Base-by-base conservation (phyloP, 2,329 filamentous ascomycete genomes). In the Exserohilum rostratum region DNA sequence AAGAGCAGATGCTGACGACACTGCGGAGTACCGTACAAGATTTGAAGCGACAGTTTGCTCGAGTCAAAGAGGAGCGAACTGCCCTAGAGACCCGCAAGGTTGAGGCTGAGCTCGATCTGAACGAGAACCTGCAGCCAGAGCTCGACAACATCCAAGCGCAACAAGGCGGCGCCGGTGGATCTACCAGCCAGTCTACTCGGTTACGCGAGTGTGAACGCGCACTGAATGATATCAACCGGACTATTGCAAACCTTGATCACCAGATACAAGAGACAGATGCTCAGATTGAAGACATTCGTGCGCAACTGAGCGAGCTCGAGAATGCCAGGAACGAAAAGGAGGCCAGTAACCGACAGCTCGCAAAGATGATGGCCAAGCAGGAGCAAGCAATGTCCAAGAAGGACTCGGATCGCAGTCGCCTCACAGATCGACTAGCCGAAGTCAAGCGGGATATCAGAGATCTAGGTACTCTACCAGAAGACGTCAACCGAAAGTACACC, bases 311-410 rank as follows among this genome's bases (percentile, higher is more conserved):
- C 27, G 78, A 86, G 53, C 76, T 89, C 5, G 82, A 88, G 80
- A 67, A 88, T 75, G 77, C 73, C 29, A 83, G 81, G 52, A 78
- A 81, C 1, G 82, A 90, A 59, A 89, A 86, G 66, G 87, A 92
- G 70, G 84, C 88, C 37, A 82, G 86, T 49, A 86, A 93, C 64
- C 87, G 91, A 68, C 89, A 93, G 40, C 83, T 96, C 49, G 87
- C 90, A 2, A 83, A 83, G 47, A 84, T 85, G 30, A 95, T 98
- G 61, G 89, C 93, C 71, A 91, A 88, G 71, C 87, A 93, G 64
- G 91, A 96, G 77, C 93, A 93, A 76, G 85, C 85, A 44, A 90
- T 98, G 82, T 93, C 97, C 72, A 96, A 93, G 81, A 92, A 88
- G 63, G 89, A 96, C 70, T 90, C 93, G 65, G 91, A 92, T 76